Percentiles rank a stretch among this genome's conserved stretches.
Conservation (phyloP, 495 filamentous ascomycete genomes). For the Penicillium longicatenatum region DNA sequence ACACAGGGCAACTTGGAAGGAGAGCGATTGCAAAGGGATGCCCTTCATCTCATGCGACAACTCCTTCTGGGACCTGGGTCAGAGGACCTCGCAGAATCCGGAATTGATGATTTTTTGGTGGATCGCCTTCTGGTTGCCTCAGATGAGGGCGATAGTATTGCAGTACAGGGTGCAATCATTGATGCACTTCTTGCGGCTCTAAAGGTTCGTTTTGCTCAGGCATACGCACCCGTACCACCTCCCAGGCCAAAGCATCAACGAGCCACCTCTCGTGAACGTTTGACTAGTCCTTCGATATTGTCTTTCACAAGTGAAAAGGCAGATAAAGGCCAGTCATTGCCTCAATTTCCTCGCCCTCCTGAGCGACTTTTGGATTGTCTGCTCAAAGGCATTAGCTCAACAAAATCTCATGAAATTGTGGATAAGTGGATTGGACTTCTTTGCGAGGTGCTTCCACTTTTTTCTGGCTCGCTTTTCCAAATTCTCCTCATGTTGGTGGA, state of each 20-base stretch:
- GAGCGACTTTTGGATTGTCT: slow-evolving; percentile 79
- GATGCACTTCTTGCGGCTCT: slow-evolving; percentile 73
- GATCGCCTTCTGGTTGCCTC: slow-evolving; percentile 67
- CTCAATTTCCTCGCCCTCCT: slow-evolving; percentile 58
- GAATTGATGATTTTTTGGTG: slow-evolving; percentile 73
- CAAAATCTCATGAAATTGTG: slow-evolving; percentile 72
- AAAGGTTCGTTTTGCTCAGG: slow-evolving; percentile 61
- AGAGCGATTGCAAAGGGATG: slow-evolving; percentile 61
- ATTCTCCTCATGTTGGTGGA: slow-evolving; percentile 87
- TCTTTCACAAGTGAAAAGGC: slow-evolving; percentile 51
- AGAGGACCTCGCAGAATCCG: slow-evolving; percentile 62
- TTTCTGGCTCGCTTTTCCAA: slow-evolving; percentile 81
- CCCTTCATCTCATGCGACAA: slow-evolving; percentile 72
- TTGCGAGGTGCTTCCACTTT: slow-evolving; percentile 80
- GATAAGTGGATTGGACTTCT: slow-evolving; percentile 91
- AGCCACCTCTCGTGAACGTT: slow-evolving; percentile 45
- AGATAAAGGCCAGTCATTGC: slow-evolving; percentile 37
- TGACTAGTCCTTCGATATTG: slow-evolving; percentile 49
- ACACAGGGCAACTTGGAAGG: slow-evolving; percentile 28
- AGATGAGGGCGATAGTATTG: slow-evolving; percentile 42
- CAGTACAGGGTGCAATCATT: slow-evolving; percentile 71
- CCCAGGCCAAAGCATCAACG: slow-evolving; percentile 44
- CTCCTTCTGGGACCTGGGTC: slow-evolving; percentile 73
- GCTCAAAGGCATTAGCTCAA: slow-evolving; percentile 75
- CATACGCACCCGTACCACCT: slow-evolving; percentile 39